A percentile compares a stretch with the other conserved stretches of the same genome.
phyloP scores from a whole-genome alignment of 1,284 basidiomycete species.

The Tetrapyrgos nigripes region DNA sequence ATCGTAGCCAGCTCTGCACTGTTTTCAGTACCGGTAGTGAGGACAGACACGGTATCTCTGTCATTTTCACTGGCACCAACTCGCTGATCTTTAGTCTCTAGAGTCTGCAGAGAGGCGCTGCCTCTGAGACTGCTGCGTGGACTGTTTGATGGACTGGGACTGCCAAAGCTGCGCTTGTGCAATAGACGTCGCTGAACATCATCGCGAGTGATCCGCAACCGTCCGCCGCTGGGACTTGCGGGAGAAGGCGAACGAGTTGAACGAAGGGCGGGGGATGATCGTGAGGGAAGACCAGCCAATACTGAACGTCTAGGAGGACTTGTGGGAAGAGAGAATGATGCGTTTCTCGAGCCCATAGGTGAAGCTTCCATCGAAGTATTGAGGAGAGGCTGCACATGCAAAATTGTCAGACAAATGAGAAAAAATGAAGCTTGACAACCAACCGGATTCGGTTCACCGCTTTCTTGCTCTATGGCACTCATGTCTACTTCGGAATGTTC shows the following conservation, averaged over 20 bases:
- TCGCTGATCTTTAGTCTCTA: background rate
- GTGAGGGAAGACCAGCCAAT: slow-evolving; percentile 6
- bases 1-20: slow-evolving; percentile 55
- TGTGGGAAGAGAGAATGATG: slow-evolving; percentile 11
- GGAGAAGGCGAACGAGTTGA: slow-evolving; percentile 26
- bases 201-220: slow-evolving; percentile 56
- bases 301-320: slow-evolving; percentile 10
- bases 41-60: slow-evolving; percentile 36
- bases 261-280: slow-evolving; percentile 31
- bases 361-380: slow-evolving; percentile 15
- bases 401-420: background rate
- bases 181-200: slow-evolving; percentile 57
- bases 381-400: slow-evolving; percentile 9
- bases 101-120: slow-evolving; percentile 2
- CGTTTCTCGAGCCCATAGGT: slow-evolving; percentile 2
- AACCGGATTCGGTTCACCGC: slow-evolving; percentile 11
- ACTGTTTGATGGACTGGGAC: slow-evolving; percentile 30
- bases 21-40: slow-evolving; percentile 45
- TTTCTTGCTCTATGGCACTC: slow-evolving; percentile 14
- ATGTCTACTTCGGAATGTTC: slow-evolving; percentile 13
- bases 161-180: slow-evolving; percentile 50
- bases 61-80: slow-evolving; percentile 18
- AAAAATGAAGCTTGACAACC: background rate
- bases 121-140: slow-evolving; percentile 37
- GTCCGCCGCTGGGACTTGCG: slow-evolving; percentile 29